These are phyloP conservation scores for Blastobotrys serpentis DNA, from an alignment of 1,139 yeast species.

Conservation along the genomic window DNA sequence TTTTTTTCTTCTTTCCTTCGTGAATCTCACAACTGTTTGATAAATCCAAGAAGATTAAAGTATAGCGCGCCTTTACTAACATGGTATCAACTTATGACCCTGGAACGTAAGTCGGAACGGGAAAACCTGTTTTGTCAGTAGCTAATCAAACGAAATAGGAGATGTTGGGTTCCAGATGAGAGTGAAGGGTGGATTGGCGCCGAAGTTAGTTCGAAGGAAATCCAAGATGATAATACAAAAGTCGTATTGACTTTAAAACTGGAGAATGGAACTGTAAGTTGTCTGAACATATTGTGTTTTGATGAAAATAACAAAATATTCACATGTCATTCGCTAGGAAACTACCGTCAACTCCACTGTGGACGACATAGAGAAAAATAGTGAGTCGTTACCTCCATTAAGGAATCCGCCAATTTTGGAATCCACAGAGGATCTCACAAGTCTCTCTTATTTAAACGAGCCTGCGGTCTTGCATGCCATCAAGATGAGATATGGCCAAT, in stretches of 20 bases:
- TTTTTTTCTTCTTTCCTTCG: constrained; percentile 2
- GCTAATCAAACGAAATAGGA: constrained; percentile 36
- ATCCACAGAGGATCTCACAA: constrained; percentile 91
- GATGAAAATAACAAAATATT: background rate
- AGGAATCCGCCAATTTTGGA: constrained; percentile 94
- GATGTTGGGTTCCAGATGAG: constrained; percentile 95
- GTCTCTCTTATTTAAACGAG: constrained; percentile 88
- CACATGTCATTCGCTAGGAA: constrained; percentile 22
- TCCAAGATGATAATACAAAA: constrained; percentile 47
- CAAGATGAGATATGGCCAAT: constrained; percentile 80
- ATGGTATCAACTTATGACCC: constrained; percentile 35
- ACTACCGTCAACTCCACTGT: constrained; percentile 31
- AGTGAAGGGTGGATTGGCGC: constrained; percentile 91
- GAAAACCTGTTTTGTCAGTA: background rate
- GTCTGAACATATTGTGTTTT: background rate
- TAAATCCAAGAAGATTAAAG: background rate
- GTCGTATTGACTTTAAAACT: constrained; percentile 58
- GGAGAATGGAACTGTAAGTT: constrained; percentile 51
- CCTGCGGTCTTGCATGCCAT: constrained; percentile 94
- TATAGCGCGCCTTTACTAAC: constrained; percentile 17
- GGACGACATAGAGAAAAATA: constrained; percentile 49
- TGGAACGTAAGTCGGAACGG: constrained; percentile 33
- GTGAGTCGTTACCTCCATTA: constrained; percentile 58
- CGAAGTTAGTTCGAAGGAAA: constrained; percentile 58
- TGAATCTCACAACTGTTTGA: background rate